Percentiles rank a stretch among this genome's conserved stretches.
These are phyloP conservation scores for Fusarium virguliforme DNA, from an alignment of 2,329 filamentous ascomycete genomes.

Conservation along the genomic window DNA sequence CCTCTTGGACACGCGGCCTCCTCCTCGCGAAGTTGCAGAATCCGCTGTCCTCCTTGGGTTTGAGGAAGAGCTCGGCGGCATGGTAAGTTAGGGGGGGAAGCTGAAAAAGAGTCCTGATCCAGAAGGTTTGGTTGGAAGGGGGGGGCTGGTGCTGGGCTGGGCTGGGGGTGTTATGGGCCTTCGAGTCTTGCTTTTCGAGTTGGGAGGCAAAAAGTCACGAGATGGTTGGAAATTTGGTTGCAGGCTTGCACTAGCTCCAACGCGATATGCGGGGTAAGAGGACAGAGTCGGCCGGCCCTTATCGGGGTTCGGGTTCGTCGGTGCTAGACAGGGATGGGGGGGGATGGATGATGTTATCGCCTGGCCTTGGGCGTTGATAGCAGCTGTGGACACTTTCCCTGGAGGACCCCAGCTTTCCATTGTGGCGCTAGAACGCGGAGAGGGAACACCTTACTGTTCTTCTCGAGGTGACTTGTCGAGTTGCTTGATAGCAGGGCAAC, in stretches of 20 bases:
- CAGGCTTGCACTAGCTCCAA: conserved; percentile 12
- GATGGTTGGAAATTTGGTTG: conserved; percentile 17
- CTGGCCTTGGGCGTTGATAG: neutral
- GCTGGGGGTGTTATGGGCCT: neutral
- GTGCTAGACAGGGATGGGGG: neutral
- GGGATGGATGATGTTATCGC: neutral
- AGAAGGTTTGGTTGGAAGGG: neutral
- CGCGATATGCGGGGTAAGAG: conserved; percentile 13
- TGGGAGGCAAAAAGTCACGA: conserved; percentile 15
- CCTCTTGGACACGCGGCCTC: conserved; percentile 48
- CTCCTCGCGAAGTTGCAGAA: conserved; percentile 28
- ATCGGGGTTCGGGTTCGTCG: conserved; percentile 15
- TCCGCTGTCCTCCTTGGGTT: conserved; percentile 39
- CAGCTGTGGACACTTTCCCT: conserved; percentile 1
- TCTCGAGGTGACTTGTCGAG: neutral
- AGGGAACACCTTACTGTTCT: neutral
- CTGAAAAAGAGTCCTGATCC: too few relatives aligned
- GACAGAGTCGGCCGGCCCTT: conserved; percentile 13
- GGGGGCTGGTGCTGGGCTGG: neutral
- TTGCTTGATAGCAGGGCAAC: neutral
- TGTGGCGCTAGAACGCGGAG: conserved; percentile 14
- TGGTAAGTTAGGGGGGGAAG: neutral
- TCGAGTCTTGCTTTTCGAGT: conserved; percentile 1
- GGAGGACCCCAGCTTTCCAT: conserved; percentile 13
- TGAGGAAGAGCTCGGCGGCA: conserved; percentile 43